Evolutionary conservation across 805 yeast species (phyloP).

Genomic region (Candida tammaniensis): DNA sequence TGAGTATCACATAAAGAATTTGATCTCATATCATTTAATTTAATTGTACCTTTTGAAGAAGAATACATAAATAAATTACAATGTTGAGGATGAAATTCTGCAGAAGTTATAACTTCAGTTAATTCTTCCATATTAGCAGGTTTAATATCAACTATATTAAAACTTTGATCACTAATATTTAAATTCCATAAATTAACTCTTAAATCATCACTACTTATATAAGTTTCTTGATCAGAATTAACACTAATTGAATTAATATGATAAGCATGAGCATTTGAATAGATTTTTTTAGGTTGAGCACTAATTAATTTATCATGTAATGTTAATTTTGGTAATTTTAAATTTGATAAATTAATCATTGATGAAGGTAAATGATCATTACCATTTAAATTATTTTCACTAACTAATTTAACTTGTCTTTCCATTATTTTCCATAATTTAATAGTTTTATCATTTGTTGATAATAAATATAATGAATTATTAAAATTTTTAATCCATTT

Average conservation of each 20-base stretch:
- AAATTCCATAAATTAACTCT: slow-evolving; percentile 95
- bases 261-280: slow-evolving; percentile 96
- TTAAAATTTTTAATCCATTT: slow-evolving; percentile 91
- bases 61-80: slow-evolving; percentile 96
- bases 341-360: slow-evolving; percentile 19
- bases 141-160: slow-evolving; percentile 95
- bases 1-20: slow-evolving; percentile 92
- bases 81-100: slow-evolving; percentile 90
- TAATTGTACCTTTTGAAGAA: slow-evolving; percentile 91
- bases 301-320: slow-evolving; percentile 93
- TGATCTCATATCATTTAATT: slow-evolving; percentile 93
- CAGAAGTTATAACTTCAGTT: slow-evolving; percentile 95
- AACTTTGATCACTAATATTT: slow-evolving; percentile 89
- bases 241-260: slow-evolving; percentile 95
- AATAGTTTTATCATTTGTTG: slow-evolving; percentile 97
- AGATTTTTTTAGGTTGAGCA: slow-evolving; percentile 88
- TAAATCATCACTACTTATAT: slow-evolving; percentile 87
- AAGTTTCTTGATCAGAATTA: slow-evolving; percentile 95
- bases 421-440: slow-evolving; percentile 96
- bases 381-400: slow-evolving; percentile 75
- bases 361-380: slow-evolving; percentile 20
- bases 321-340: slow-evolving; percentile 85
- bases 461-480: slow-evolving; percentile 83
- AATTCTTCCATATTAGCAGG: slow-evolving; percentile 99
- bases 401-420: slow-evolving; percentile 85